Evolutionary conservation across 2,329 filamentous ascomycete species (phyloP), one percentile per base, ranked within the genome.

Genomic region (Diaporthe amygdali): DNA sequence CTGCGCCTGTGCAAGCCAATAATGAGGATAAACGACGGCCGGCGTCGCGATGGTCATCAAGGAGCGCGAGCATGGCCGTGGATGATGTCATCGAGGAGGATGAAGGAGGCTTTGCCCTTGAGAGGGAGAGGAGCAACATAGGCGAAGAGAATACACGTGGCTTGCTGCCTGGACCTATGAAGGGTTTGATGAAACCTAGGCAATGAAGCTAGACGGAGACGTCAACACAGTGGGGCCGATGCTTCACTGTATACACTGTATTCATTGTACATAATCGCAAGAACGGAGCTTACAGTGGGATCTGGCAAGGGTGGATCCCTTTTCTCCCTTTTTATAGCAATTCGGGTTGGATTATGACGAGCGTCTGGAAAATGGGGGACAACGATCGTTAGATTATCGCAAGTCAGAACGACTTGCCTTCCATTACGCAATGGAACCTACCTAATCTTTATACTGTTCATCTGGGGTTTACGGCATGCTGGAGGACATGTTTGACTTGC

Each of bases 1-100:
- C 49, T 37, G 32, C 54, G 7, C 59, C 59, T 25, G 32, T 64
- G 74, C 61, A 80, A 80, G 22, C 70, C 78, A 61, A 75, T 74
- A 34, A 68, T 72, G 49, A 75, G 75, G 68, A 75, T 76, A 72
- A 76, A n/a, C 71, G 66, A 22, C 59, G 68, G 32, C 70, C 70
- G 49, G 41, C 69, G 10, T 70, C 70, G 39, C 66, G 72, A 30
- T 72, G 72, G 72, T 72, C 70, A 47, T 64, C 54, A 15, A 67
- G 54, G 47, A 70, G 63, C 9, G 49, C 66, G 17, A 75, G 76
- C 15, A 77, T 76, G 2, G 64, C 52, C 25, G 70, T 46, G 27
- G 75, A 71, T 32, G 74, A 74, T 6, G 76, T 56, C 52, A 49
- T 39, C 17, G 66, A 69, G 22, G 76, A 77, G n/a, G 77, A 76